Conservation (phyloP, 371 early-diverging fungal species). For the Conidiobolus incongruus region DNA sequence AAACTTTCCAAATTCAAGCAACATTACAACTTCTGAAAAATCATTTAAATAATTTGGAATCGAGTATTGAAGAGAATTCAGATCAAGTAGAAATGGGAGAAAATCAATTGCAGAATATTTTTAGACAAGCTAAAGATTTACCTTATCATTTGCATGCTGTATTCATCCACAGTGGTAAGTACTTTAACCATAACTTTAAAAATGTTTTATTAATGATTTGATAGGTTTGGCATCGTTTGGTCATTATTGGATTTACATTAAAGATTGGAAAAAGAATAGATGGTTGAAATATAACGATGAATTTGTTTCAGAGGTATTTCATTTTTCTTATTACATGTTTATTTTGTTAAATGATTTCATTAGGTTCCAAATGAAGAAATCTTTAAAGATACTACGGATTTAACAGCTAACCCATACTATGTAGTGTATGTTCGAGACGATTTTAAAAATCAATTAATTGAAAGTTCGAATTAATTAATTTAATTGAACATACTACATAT, state of each 20-base stretch:
- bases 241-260: slow-evolving; percentile 74
- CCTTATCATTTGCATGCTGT: slow-evolving; percentile 28
- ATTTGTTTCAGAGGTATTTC: slow-evolving; percentile 37
- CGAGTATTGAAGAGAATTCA: too few relatives aligned
- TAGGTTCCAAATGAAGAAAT: slow-evolving; percentile 24
- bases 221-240: slow-evolving; percentile 44
- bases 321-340: neutral
- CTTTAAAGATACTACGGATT: slow-evolving; percentile 23
- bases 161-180: slow-evolving; percentile 34
- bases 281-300: slow-evolving; percentile 79
- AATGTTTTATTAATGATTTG: neutral
- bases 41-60: neutral
- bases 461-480: too few relatives aligned
- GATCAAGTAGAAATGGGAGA: neutral
- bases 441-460: slow-evolving; percentile 6
- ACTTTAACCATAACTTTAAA: neutral
- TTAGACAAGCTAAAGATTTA: neutral
- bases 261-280: slow-evolving; percentile 26
- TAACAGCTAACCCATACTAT: slow-evolving; percentile 43
- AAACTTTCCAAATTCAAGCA: neutral
- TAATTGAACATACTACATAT: too few relatives aligned
- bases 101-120: neutral
- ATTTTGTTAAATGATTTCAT: neutral
- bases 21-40: neutral
- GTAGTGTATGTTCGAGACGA: slow-evolving; percentile 25